A percentile compares a stretch with the other conserved stretches of the same genome.
Evolutionary conservation across 352 stramenopile genomes (phyloP).

Genomic region (Phytophthora europaea): DNA sequence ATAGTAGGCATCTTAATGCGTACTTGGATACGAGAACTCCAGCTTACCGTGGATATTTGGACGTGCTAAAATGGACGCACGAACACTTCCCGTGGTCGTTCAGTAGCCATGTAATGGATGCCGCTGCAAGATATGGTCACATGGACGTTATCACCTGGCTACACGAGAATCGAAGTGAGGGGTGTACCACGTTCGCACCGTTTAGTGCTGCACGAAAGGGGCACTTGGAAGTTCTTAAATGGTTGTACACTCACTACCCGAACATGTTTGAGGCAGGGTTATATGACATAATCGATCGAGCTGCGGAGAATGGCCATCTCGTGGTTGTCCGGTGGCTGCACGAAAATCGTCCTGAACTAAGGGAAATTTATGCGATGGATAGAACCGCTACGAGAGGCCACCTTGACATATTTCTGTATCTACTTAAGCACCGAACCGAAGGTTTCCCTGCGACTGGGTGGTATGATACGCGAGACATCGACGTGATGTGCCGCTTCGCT

Average conservation of each 20-base stretch:
- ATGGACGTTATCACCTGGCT: constrained; percentile 3
- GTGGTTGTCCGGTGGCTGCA: neutral
- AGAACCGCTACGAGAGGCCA: neutral
- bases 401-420: neutral
- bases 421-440: neutral
- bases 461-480: neutral
- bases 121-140: neutral
- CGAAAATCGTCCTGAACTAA: neutral
- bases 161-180: neutral
- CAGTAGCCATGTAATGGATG: neutral
- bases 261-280: neutral
- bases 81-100: neutral
- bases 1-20: too few relatives aligned
- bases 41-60: neutral
- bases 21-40: too few relatives aligned
- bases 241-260: neutral
- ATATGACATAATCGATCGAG: neutral
- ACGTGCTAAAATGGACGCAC: neutral
- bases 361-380: too few relatives aligned
- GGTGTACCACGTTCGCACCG: neutral
- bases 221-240: neutral
- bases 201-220: neutral
- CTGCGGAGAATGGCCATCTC: neutral
- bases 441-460: neutral
- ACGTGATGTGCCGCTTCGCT: neutral